Percentiles rank a stretch among this genome's conserved stretches.
These are phyloP conservation scores for Ustilago vetiveriae DNA, from an alignment of 1,284 basidiomycete species.

Conservation along the genomic window DNA sequence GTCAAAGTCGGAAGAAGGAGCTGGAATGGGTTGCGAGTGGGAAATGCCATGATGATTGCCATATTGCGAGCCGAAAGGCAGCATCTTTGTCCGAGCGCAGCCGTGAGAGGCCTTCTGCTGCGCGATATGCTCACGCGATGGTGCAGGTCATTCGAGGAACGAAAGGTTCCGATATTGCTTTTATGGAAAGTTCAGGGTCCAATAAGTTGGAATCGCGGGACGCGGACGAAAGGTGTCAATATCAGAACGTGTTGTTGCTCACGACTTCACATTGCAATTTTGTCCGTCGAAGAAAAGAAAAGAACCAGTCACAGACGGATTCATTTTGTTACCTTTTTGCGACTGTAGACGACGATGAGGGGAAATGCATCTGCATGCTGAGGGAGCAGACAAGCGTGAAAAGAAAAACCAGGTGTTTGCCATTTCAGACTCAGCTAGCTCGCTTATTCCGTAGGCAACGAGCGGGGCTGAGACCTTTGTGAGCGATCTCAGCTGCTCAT, in stretches of 20 bases:
- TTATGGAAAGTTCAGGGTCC: background rate
- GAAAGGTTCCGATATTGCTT: too few relatives aligned
- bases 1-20: conserved; percentile 37
- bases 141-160: too few relatives aligned
- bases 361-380: too few relatives aligned
- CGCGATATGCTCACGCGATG: too few relatives aligned
- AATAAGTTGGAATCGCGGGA: too few relatives aligned
- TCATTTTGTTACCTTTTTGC: too few relatives aligned
- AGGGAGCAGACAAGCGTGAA: conserved; percentile 5
- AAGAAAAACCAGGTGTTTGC: background rate
- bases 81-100: conserved; percentile 7
- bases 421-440: conserved; percentile 22
- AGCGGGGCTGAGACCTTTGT: conserved; percentile 4
- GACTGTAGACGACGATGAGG: too few relatives aligned
- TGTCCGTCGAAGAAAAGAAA: too few relatives aligned
- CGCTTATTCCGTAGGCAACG: conserved; percentile 3
- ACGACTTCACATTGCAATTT: too few relatives aligned
- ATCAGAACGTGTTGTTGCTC: too few relatives aligned
- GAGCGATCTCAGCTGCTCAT: conserved; percentile 1
- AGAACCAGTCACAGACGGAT: too few relatives aligned
- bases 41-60: conserved; percentile 8
- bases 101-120: background rate
- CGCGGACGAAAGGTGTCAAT: too few relatives aligned
- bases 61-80: conserved; percentile 7
- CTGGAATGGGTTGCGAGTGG: conserved; percentile 30